Percentiles rank a stretch among this genome's conserved stretches.
These are phyloP conservation scores for Pythium scleroteichum DNA, from an alignment of 352 stramenopile genomes.

Conservation along the genomic window DNA sequence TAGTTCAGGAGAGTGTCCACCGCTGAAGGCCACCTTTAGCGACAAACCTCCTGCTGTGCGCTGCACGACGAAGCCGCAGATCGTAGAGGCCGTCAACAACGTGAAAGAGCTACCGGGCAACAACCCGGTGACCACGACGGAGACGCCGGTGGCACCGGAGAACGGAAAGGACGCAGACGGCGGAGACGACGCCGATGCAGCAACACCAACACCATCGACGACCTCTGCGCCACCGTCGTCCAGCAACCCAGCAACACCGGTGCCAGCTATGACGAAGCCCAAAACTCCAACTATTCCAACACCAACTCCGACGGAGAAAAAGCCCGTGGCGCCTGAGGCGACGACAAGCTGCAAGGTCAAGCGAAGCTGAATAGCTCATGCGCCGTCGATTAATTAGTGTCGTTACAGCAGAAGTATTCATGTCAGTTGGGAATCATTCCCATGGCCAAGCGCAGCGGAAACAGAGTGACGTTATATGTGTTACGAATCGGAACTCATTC, in stretches of 20 bases:
- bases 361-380: background rate
- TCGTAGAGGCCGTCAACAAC: conserved; percentile 32
- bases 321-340: background rate
- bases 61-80: conserved; percentile 40
- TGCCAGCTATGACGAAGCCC: background rate
- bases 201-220: background rate
- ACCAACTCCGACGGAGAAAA: background rate
- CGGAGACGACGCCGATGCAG: background rate
- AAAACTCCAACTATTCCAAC: background rate
- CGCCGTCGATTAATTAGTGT: no score
- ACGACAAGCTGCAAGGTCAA: background rate
- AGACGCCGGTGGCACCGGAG: conserved; percentile 3
- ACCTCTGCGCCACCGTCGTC: no score
- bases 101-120: conserved; percentile 39
- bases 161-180: background rate
- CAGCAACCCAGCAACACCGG: no score
- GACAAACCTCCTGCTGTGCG: conserved; percentile 31
- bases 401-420: no score
- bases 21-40: conserved; percentile 40
- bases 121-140: conserved; percentile 25
- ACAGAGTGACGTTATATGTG: background rate
- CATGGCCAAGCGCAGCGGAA: no score
- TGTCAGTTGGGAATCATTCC: no score
- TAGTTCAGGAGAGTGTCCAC: conserved; percentile 44
- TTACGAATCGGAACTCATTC: background rate